A percentile compares a stretch with the other conserved stretches of the same genome.
These are phyloP conservation scores for Epicoccum nigrum DNA, from an alignment of 2,329 filamentous ascomycete species.

Conservation along the genomic window DNA sequence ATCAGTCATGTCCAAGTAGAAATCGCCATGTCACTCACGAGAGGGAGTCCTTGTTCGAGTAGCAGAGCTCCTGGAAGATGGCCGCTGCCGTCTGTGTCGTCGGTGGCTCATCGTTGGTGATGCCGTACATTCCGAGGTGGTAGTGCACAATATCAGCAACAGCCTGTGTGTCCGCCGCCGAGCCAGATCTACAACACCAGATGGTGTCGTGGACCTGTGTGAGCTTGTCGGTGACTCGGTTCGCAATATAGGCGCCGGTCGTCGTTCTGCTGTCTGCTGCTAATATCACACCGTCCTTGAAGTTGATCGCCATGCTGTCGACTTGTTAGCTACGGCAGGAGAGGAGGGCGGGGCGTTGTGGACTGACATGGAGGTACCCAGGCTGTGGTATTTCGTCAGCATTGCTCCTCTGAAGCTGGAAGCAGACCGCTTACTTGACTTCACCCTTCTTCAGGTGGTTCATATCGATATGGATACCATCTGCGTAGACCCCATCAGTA, in stretches of 20 bases:
- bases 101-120: constrained; percentile 85
- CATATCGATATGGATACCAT: constrained; percentile 99
- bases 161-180: constrained; percentile 95
- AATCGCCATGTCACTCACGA: constrained; percentile 63
- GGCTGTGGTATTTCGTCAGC: constrained; percentile 58
- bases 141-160: constrained; percentile 98
- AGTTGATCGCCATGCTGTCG: constrained; percentile 94
- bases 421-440: constrained; percentile 79
- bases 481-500: constrained; percentile 57
- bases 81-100: constrained; percentile 95
- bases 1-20: constrained; percentile 24
- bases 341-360: constrained; percentile 43
- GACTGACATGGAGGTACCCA: constrained; percentile 92
- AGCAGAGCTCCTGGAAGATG: constrained; percentile 97
- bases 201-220: constrained; percentile 98
- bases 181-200: constrained; percentile 98
- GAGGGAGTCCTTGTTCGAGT: constrained; percentile 92
- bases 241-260: constrained; percentile 97
- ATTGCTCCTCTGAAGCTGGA: background rate
- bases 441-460: constrained; percentile 97
- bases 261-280: constrained; percentile 97
- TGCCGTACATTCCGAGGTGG: constrained; percentile 89
- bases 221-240: constrained; percentile 98
- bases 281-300: constrained; percentile 98
- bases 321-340: constrained; percentile 29